Conservation (phyloP, 2,329 filamentous ascomycete genomes). For the Diplodia sapinea region DNA sequence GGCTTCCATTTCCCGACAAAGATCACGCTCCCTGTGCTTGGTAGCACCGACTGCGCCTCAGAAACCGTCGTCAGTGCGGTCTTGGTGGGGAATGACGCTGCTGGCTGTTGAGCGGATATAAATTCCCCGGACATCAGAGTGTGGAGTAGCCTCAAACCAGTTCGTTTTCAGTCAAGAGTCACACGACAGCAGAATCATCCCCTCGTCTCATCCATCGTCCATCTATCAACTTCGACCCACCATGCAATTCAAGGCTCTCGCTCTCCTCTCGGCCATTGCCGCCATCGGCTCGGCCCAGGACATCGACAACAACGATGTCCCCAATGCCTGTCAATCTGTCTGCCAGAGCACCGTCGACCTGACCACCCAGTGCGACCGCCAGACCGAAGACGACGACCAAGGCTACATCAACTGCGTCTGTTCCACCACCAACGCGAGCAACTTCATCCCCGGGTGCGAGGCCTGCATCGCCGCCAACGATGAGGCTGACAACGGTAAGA, state of each 20-base stretch:
- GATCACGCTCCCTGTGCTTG: constrained; percentile 13
- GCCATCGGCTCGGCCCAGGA: constrained; percentile 32
- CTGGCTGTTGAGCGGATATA: background rate
- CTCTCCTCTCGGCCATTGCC: constrained; percentile 18
- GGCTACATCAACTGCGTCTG: constrained; percentile 42
- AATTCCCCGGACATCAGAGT: background rate
- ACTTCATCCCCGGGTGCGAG: constrained; percentile 40
- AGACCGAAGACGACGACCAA: constrained; percentile 37
- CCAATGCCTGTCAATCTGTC: constrained; percentile 39
- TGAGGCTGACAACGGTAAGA: constrained; percentile 38
- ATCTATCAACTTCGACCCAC: background rate
- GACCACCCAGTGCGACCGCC: constrained; percentile 38
- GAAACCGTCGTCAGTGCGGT: constrained; percentile 28
- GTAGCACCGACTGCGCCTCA: constrained; percentile 19
- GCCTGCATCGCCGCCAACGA: constrained; percentile 42
- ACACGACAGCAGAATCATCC: background rate
- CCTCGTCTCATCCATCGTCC: background rate
- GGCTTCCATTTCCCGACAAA: constrained; percentile 3
- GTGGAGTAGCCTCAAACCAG: constrained; percentile 3
- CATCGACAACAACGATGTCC: constrained; percentile 42
- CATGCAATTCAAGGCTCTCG: constrained; percentile 19
- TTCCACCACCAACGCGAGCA: constrained; percentile 37
- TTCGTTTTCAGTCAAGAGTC: background rate
- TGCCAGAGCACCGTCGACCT: constrained; percentile 39
- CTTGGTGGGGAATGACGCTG: constrained; percentile 13